Conservation (phyloP, 1,284 basidiomycete genomes). For the Ustilago nuda region DNA sequence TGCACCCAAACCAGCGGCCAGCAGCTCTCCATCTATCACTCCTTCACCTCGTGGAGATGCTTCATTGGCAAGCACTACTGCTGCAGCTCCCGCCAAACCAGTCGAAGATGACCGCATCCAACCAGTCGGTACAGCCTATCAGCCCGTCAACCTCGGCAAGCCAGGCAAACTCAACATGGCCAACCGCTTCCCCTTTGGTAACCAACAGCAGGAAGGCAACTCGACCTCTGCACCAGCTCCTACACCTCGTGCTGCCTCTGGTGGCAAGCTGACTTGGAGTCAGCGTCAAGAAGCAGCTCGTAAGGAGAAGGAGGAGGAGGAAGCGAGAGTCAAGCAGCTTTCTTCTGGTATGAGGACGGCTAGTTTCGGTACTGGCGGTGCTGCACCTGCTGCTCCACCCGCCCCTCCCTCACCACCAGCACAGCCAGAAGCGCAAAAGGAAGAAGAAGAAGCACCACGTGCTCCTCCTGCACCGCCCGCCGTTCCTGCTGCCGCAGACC, state of each 20-base stretch:
- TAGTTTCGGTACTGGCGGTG: conserved; percentile 36
- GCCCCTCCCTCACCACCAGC: conserved; percentile 30
- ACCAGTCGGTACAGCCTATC: conserved; percentile 67
- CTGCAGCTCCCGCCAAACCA: conserved; percentile 44
- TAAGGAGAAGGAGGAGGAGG: conserved; percentile 63
- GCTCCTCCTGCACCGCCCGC: conserved; percentile 34
- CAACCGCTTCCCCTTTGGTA: conserved; percentile 62
- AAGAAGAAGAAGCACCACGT: conserved; percentile 26
- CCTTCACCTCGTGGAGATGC: conserved; percentile 37
- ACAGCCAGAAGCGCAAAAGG: conserved; percentile 14
- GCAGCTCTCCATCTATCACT: conserved; percentile 15
- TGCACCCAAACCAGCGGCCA: conserved; percentile 17
- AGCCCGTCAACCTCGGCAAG: conserved; percentile 63
- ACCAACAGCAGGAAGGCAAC: conserved; percentile 40
- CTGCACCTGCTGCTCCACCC: conserved; percentile 36
- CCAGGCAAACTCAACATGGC: conserved; percentile 66
- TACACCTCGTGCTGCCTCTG: conserved; percentile 32
- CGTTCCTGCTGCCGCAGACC: conserved; percentile 13
- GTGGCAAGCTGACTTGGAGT: conserved; percentile 67
- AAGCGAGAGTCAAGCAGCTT: conserved; percentile 35
- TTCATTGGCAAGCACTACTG: conserved; percentile 4
- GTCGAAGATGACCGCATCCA: conserved; percentile 64
- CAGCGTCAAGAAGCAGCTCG: conserved; percentile 65
- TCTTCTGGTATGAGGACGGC: conserved; percentile 36
- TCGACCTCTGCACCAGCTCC: conserved; percentile 38